Evolutionary conservation across 805 yeast genomes (phyloP).

Genomic region (Isabelozyma pseudorhagii): DNA sequence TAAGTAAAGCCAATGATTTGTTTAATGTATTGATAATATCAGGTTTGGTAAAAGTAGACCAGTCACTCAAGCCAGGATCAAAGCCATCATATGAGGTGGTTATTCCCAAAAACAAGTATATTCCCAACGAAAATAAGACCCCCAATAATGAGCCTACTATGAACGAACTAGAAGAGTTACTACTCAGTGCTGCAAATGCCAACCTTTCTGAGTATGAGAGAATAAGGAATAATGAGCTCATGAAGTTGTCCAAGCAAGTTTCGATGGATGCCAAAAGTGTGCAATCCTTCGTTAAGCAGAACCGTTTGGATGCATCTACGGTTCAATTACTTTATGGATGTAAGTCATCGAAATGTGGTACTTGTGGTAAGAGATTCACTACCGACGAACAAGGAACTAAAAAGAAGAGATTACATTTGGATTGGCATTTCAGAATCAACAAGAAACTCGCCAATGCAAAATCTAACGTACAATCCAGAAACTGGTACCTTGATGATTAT

Average conservation of each 20-base stretch:
- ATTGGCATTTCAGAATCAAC: slow-evolving; percentile 95
- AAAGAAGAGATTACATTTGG: slow-evolving; percentile 67
- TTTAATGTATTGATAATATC: slow-evolving; percentile 31
- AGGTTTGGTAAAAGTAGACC: slow-evolving; percentile 40
- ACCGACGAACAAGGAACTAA: slow-evolving; percentile 53
- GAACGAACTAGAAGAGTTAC: slow-evolving; percentile 2
- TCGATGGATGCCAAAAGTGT: slow-evolving; percentile 8
- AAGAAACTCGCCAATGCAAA: slow-evolving; percentile 50
- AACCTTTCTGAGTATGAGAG: slow-evolving; percentile 28
- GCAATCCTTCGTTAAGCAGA: slow-evolving; percentile 37
- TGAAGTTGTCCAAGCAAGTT: slow-evolving; percentile 18
- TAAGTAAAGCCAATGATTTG: slow-evolving; percentile 21
- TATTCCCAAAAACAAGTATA: slow-evolving; percentile 29
- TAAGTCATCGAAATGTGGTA: slow-evolving; percentile 77
- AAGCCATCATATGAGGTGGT: slow-evolving; percentile 29
- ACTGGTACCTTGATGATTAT: slow-evolving; percentile 74
- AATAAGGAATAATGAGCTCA: slow-evolving; percentile 27
- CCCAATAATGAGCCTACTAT: slow-evolving; percentile 1
- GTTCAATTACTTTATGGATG: slow-evolving; percentile 49
- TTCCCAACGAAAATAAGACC: slow-evolving; percentile 5
- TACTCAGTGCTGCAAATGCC: not conserved
- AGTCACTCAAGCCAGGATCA: slow-evolving; percentile 38
- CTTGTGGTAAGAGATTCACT: slow-evolving; percentile 84
- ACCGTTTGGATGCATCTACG: slow-evolving; percentile 24
- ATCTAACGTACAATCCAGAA: slow-evolving; percentile 61